Conservation (phyloP, 2,329 filamentous ascomycete genomes). For the Fusarium nanum region DNA sequence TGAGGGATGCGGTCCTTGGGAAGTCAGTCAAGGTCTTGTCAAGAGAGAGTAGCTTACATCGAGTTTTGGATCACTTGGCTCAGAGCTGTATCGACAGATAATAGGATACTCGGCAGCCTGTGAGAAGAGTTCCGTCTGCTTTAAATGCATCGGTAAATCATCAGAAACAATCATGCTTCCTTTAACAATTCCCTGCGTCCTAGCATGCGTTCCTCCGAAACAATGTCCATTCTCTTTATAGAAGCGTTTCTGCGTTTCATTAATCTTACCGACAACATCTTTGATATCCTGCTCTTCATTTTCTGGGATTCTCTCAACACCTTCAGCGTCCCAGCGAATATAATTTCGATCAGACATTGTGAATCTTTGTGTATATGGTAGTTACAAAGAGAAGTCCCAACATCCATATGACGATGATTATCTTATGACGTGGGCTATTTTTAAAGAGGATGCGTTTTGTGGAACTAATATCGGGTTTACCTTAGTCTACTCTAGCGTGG, state of each 20-base stretch:
- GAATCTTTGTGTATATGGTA: no score
- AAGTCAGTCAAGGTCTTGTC: background rate
- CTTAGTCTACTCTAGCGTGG: background rate
- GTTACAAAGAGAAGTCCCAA: no score
- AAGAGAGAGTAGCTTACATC: background rate
- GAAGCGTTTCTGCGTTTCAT: slow-evolving; percentile 5
- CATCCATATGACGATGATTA: background rate
- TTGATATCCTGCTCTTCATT: background rate
- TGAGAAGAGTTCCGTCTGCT: slow-evolving; percentile 11
- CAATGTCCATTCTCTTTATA: slow-evolving; percentile 9
- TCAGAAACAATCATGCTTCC: background rate
- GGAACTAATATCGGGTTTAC: background rate
- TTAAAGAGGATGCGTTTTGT: rapidly evolving
- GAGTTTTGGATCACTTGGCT: slow-evolving; percentile 1
- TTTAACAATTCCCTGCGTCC: background rate
- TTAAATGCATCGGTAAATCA: background rate
- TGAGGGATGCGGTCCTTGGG: slow-evolving; percentile 2
- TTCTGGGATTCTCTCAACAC: background rate
- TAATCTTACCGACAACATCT: background rate
- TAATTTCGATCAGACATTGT: background rate
- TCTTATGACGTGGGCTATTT: background rate
- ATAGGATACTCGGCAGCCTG: background rate
- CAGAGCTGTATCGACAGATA: background rate
- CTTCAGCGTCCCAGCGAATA: background rate
- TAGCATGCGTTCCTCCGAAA: slow-evolving; percentile 4